Conservation (phyloP, 352 stramenopile genomes). For the Sclerospora graminicola region DNA sequence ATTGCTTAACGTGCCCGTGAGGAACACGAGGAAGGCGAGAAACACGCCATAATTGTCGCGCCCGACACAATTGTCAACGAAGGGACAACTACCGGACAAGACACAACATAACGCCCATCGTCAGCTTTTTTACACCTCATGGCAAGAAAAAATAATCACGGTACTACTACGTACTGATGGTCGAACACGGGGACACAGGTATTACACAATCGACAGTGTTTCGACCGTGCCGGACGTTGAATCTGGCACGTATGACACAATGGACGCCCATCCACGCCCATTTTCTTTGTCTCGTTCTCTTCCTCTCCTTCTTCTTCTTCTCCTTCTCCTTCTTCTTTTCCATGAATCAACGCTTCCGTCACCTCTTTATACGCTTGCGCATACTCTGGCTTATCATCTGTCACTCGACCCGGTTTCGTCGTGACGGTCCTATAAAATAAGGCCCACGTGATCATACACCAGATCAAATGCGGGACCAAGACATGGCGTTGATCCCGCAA, state of each 20-base stretch:
- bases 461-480: slow-evolving; percentile 50
- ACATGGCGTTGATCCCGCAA: slow-evolving; percentile 48
- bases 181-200: slow-evolving; percentile 95
- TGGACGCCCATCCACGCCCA: slow-evolving; percentile 49
- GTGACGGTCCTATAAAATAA: slow-evolving; percentile 55
- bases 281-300: slow-evolving; percentile 10
- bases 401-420: slow-evolving; percentile 45
- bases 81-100: slow-evolving; percentile 76
- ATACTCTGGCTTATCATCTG: slow-evolving; percentile 21
- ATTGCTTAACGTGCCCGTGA: slow-evolving; percentile 34
- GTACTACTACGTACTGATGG: slow-evolving; percentile 82
- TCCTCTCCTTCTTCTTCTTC: slow-evolving; percentile 11
- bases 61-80: slow-evolving; percentile 98
- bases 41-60: slow-evolving; percentile 94
- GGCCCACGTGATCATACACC: slow-evolving; percentile 46
- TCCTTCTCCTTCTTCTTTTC: slow-evolving; percentile 9
- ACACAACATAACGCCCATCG: too few relatives aligned
- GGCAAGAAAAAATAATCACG: slow-evolving; percentile 4
- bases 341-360: slow-evolving; percentile 34
- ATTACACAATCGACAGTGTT: slow-evolving; percentile 88
- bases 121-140: too few relatives aligned
- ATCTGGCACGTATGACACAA: slow-evolving; percentile 81
- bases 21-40: slow-evolving; percentile 60
- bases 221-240: slow-evolving; percentile 60
- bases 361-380: slow-evolving; percentile 44